These are phyloP conservation scores for Plasmodium ovale DNA, from an alignment of 169 alveolate genomes.

Conservation along the genomic window DNA sequence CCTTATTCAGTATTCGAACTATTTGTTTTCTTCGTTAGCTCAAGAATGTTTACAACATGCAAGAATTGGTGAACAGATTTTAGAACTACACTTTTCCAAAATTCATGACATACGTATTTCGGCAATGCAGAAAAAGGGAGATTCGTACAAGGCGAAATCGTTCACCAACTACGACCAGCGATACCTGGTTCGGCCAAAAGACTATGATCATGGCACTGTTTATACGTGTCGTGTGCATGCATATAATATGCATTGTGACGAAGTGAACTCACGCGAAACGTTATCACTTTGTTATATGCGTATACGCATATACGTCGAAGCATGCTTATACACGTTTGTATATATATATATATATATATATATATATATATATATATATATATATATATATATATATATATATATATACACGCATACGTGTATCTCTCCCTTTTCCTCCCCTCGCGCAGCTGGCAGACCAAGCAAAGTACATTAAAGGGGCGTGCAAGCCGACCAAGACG, in stretches of 20 bases:
- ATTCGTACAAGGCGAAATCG: conserved; percentile 49
- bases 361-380: neutral
- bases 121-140: conserved; percentile 18
- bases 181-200: conserved; percentile 26
- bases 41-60: conserved; percentile 76
- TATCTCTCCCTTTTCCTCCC: neutral
- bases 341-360: neutral
- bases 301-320: neutral
- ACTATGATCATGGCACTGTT: too few relatives aligned
- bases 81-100: conserved; percentile 79
- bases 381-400: conserved; percentile 7
- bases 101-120: conserved; percentile 80
- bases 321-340: conserved; percentile 1
- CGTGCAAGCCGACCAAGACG: conserved; percentile 83
- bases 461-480: conserved; percentile 80
- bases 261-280: too few relatives aligned
- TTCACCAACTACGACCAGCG: conserved; percentile 66
- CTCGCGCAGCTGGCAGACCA: conserved; percentile 74
- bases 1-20: conserved; percentile 79
- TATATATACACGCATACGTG: neutral
- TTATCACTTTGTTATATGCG: too few relatives aligned
- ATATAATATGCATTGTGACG: too few relatives aligned
- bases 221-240: too few relatives aligned
- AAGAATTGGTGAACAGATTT: conserved; percentile 46
- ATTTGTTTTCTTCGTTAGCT: conserved; percentile 82